Percentiles rank a stretch among this genome's conserved stretches.
Conservation (phyloP, 1,284 basidiomycete genomes). For the Leccinum angustisporum region DNA sequence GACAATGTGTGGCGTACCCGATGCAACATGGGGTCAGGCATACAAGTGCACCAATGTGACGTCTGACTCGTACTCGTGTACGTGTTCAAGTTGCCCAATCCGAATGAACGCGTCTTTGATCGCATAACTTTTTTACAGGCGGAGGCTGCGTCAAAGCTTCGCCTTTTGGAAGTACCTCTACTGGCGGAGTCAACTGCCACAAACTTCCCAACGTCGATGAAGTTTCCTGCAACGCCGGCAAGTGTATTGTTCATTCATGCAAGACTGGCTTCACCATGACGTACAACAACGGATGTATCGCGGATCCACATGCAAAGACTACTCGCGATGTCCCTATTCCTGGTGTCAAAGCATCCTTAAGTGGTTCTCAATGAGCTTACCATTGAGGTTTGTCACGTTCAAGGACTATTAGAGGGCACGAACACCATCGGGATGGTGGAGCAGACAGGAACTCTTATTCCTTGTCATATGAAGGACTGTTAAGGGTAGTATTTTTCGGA, state of each 20-base stretch:
- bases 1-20: not conserved
- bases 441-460: not conserved
- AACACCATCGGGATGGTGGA: not conserved
- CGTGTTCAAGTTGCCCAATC: not conserved
- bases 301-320: not conserved
- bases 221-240: conserved; percentile 13
- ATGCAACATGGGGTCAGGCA: conserved; percentile 13
- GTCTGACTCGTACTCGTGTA: conserved; percentile 21
- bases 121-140: conserved; percentile 11
- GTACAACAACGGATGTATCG: not conserved
- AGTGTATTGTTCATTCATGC: conserved; percentile 19
- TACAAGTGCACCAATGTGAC: conserved; percentile 22
- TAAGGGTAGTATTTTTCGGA: not conserved
- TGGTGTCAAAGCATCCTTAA: not conserved
- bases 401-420: not conserved
- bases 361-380: not conserved
- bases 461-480: not conserved
- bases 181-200: conserved; percentile 18
- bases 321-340: not conserved
- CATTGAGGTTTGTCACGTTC: not conserved
- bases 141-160: conserved; percentile 21
- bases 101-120: not conserved
- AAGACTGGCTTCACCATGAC: conserved; percentile 7
- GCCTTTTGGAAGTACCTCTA: conserved; percentile 18
- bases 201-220: conserved; percentile 12